Base-by-base conservation (phyloP, 768 basidiomycete species). In the Hemileccinum impolitum region DNA sequence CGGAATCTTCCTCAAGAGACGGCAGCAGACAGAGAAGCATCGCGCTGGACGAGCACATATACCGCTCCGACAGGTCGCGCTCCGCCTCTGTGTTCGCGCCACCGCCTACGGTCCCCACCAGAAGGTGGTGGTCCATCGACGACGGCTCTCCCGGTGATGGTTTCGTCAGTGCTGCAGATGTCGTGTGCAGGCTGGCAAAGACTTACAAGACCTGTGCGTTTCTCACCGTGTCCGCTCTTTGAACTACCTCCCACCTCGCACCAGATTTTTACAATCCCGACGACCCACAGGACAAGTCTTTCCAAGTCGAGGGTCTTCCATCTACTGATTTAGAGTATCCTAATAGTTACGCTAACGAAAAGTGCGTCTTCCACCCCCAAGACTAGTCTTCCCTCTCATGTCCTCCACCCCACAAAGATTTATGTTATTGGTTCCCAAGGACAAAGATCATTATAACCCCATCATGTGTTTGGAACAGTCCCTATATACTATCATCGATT, bases 401-500 rank as follows among this genome's bases (percentile, higher is more conserved):
- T 37, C 23, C 21, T n/a, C n/a, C 37, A 2, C 12, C 6, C 45
- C 52, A 12, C 48, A 0, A 17, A 90, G 88, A 64, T 92, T 82
- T 70, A 77, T 87, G 53, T 75, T 92, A 51, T 76, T 92, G 45
- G 81, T 77, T 38, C 90, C 90, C 26, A 88, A 83, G 59, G 90
- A 93, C 72, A 82, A 82, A 56, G 89, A 93, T 57, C 87, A 91
- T 56, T 93, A 91, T 67, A 86, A 88, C 62, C 90, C 90, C 13
- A 84, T 93, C 48, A 77, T 85, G 74, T 87, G 87, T 60, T 71
- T 93, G 30, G 85, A 89, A 70, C 74, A 76, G 51, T 77, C 84
- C 11, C 67, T 93, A 25, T 76, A 83, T 64, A 81, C 81, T 42
- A 90, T 92, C 39, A 68, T 90, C 50, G 79, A 87, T 68, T 77